Conservation (phyloP, 768 basidiomycete species). For the Lactifluus pinguis region DNA sequence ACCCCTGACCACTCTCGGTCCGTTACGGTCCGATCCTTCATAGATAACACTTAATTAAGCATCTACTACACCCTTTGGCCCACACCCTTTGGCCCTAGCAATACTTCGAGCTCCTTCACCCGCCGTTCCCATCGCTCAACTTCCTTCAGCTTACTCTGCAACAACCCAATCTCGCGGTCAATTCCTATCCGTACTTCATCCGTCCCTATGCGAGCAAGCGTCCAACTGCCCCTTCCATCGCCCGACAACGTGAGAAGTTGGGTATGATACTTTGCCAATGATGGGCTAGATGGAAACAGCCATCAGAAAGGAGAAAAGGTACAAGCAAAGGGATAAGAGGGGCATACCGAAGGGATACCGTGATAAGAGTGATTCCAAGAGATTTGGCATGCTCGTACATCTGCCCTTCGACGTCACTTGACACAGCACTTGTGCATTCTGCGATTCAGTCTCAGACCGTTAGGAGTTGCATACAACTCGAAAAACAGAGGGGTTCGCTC, state of each 20-base stretch:
- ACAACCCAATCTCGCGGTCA: conserved; percentile 58
- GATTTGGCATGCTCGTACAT: conserved; percentile 94
- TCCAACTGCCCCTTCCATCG: conserved; percentile 63
- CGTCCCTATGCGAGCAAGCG: conserved; percentile 59
- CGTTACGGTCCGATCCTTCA: not conserved
- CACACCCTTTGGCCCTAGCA: conserved; percentile 31
- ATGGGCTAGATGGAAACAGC: conserved; percentile 45
- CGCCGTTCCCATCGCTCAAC: conserved; percentile 67
- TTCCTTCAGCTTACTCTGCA: conserved; percentile 60
- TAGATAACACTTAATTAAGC: not conserved
- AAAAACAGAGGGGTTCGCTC: conserved; percentile 22
- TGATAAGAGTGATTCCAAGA: conserved; percentile 85
- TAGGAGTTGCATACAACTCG: not conserved
- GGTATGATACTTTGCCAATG: conserved; percentile 82
- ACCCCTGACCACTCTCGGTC: not conserved
- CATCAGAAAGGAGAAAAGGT: not conserved
- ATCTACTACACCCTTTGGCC: not conserved
- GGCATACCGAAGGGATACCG: conserved; percentile 74
- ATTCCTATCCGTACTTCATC: conserved; percentile 67
- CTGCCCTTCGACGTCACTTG: conserved; percentile 88
- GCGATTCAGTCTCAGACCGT: conserved; percentile 9
- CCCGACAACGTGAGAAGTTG: conserved; percentile 75
- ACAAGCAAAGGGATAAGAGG: not conserved
- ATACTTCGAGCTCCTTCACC: conserved; percentile 50
- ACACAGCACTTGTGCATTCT: conserved; percentile 96